Conservation (phyloP, 106 monocot genomes). For the Amphibolis antarctica region DNA sequence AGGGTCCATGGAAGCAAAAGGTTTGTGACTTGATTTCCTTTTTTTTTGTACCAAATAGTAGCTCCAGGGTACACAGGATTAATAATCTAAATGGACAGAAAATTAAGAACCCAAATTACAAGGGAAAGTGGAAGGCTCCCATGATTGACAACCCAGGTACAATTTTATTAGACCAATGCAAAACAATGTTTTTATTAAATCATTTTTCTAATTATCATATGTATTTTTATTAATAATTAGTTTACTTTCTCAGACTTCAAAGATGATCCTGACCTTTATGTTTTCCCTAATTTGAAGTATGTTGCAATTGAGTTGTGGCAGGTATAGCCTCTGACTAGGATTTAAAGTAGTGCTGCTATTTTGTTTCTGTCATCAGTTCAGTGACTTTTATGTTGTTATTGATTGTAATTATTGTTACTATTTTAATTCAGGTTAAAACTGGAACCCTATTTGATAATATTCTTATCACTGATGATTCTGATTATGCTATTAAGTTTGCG, state of each 20-base stretch:
- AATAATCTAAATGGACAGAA: conserved; percentile 17
- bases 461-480: conserved; percentile 60
- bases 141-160: conserved; percentile 87
- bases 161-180: background rate
- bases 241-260: conserved; percentile 44
- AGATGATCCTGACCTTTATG: conserved; percentile 65
- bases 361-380: too few relatives aligned
- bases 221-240: background rate
- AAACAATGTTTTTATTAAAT: background rate
- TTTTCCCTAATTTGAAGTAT: conserved; percentile 56
- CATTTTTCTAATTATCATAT: background rate
- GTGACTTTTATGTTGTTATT: too few relatives aligned
- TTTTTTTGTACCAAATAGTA: background rate
- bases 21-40: conserved; percentile 3
- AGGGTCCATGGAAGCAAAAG: conserved; percentile 61
- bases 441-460: conserved; percentile 82
- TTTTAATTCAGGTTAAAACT: conserved; percentile 54
- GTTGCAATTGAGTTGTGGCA: conserved; percentile 48
- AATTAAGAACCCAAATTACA: conserved; percentile 74
- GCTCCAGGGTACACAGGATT: background rate
- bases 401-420: too few relatives aligned
- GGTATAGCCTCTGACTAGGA: conserved; percentile 4
- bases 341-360: too few relatives aligned
- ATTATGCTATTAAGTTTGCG: conserved; percentile 60
- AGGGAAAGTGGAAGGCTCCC: conserved; percentile 85